A percentile compares a stretch with the other conserved stretches of the same genome.
Conservation (phyloP, 352 stramenopile species). For the Phytopythium mirpurense region DNA sequence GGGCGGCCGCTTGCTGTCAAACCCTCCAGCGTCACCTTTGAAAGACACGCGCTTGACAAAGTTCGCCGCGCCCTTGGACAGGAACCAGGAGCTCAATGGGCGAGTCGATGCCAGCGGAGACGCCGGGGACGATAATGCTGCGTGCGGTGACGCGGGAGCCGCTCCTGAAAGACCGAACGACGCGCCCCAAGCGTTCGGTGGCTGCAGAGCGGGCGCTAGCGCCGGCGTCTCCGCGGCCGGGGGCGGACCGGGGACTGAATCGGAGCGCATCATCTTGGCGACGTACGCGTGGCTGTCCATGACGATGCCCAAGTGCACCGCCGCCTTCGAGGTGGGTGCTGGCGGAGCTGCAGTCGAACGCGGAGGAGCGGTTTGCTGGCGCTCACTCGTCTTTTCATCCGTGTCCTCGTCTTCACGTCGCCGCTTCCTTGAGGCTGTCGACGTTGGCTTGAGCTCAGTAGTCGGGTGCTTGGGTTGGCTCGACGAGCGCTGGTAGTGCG, state of each 20-base stretch:
- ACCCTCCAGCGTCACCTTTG: conserved; percentile 10
- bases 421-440: conserved; percentile 12
- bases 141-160: neutral
- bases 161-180: conserved; percentile 32
- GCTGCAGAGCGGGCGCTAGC: conserved; percentile 3
- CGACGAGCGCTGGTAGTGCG: neutral
- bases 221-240: neutral
- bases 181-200: conserved; percentile 34
- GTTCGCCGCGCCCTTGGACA: conserved; percentile 54
- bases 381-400: conserved; percentile 7
- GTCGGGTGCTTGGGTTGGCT: neutral
- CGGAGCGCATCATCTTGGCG: conserved; percentile 19
- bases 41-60: conserved; percentile 53
- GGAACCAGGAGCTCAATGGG: conserved; percentile 62
- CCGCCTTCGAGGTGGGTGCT: conserved; percentile 1
- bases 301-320: conserved; percentile 11
- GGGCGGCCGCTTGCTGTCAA: neutral
- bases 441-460: neutral
- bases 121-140: neutral
- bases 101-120: conserved; percentile 18
- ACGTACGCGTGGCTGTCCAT: conserved; percentile 28
- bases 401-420: neutral
- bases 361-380: neutral
- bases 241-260: neutral
- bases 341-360: neutral